Evolutionary conservation across 441 rosid genomes (phyloP), one percentile per base, ranked within the genome.

Genomic region (Omphalea diandra): DNA sequence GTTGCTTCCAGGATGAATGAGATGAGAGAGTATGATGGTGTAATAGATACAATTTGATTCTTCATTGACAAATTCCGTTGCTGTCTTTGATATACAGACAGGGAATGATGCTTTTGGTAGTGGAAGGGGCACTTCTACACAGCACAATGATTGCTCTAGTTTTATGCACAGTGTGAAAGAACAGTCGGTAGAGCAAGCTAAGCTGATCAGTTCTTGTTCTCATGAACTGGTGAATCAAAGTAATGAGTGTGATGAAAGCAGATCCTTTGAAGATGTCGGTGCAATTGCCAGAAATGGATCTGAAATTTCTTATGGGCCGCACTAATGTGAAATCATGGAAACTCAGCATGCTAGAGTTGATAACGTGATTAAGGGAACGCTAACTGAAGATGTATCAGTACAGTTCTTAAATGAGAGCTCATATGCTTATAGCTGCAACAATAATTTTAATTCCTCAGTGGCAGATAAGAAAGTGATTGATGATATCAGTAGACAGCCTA

Each of bases 401-500:
- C 77, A 49, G 62, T 38, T 57, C 57, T 72, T 56, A 33, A 60
- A 76, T 70, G 50, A 49, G 61, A 73, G 54, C 49, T 33, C 32
- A 24, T 52, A 64, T 35, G 47, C 47, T 18, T 73, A 76, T 61
- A 58, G 77, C 63, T 31, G 65, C 50, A 65, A 77, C 41, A 0
- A 38, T 53, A 68, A 53, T 70, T 17, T 56, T 46, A 57, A 56
- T 35, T 10, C 41, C 56, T 78, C 62, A 8, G 43, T 55, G 27
- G 71, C 53, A 62, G 60, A 41, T 33, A 58, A 56, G 53, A 76
- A 63, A 24, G 68, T 54, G 65, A 67, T 67, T 71, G 75, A 73
- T 79, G 73, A 79, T 55, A 66, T 56, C 58, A 26, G 7, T 70
- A 76, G 64, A 78, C 81, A 70, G 68, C 73, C 64, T 75, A 81